Evolutionary conservation across 805 yeast genomes (phyloP).

Genomic region (Starmera amethionina): DNA sequence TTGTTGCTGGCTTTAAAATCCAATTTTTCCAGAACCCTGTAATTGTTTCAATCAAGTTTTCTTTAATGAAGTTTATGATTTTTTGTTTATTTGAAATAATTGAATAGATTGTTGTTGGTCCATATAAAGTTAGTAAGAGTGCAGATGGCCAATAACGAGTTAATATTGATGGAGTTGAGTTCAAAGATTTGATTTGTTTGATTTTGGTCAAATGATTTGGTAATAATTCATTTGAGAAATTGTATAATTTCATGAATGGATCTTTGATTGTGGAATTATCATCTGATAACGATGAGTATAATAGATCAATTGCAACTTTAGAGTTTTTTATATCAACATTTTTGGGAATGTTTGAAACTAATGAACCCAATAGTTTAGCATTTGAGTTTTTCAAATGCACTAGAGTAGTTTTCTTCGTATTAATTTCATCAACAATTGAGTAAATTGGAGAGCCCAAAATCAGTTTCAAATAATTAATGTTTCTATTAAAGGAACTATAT

Average conservation of each 20-base stretch:
- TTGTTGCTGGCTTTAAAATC: conserved; percentile 67
- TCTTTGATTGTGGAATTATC: not conserved
- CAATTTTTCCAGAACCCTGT: conserved; percentile 70
- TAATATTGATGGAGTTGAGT: conserved; percentile 29
- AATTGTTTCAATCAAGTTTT: conserved; percentile 53
- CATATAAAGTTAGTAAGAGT: conserved; percentile 31
- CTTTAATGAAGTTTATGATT: conserved; percentile 45
- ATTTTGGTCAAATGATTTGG: not conserved
- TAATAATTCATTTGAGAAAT: not conserved
- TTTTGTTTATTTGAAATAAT: conserved; percentile 41
- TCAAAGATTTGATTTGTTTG: not conserved
- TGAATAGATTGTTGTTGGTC: conserved; percentile 38
- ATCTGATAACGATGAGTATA: not conserved
- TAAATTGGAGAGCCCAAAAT: conserved; percentile 28
- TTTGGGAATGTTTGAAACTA: conserved; percentile 24
- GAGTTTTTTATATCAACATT: conserved; percentile 5
- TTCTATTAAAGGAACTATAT: conserved; percentile 1
- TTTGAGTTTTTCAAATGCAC: conserved; percentile 17
- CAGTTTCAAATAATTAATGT: conserved; percentile 15
- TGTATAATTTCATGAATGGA: not conserved
- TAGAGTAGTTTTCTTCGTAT: conserved; percentile 14
- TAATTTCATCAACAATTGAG: conserved; percentile 21
- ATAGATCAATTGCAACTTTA: not conserved
- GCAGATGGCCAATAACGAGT: conserved; percentile 62
- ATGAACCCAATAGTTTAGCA: conserved; percentile 26